Evolutionary conservation across 2,329 filamentous ascomycete genomes (phyloP).

Genomic region (Chrysoporthe austroafricana): DNA sequence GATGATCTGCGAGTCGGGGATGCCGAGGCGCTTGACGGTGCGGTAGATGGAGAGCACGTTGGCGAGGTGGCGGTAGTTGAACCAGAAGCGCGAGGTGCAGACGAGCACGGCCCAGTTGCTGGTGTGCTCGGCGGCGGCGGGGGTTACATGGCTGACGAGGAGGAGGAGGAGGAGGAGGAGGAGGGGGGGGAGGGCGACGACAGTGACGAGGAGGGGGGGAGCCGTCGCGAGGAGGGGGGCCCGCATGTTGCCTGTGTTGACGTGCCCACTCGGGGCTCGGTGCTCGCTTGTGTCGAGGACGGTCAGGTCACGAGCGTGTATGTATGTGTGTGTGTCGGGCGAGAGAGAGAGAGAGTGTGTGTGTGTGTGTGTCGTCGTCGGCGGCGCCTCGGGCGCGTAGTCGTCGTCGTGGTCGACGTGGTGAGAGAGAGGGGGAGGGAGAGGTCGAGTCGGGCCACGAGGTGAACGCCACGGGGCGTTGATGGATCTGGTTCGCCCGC

Average conservation of each 20-base stretch:
- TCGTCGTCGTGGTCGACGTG: too few species aligned
- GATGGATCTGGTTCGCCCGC: too few species aligned
- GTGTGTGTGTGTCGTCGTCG: neutral
- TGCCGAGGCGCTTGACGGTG: conserved; percentile 95
- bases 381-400: too few species aligned
- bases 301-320: neutral
- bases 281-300: too few species aligned
- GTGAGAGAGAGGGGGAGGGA: too few species aligned
- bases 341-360: too few species aligned
- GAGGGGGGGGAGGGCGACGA: conserved; percentile 36
- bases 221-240: conserved; percentile 38
- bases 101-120: conserved; percentile 99
- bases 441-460: too few species aligned
- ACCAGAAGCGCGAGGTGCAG: conserved; percentile 98
- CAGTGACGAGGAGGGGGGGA: neutral
- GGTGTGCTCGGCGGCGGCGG: conserved; percentile 73
- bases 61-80: conserved; percentile 98
- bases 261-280: too few species aligned
- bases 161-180: conserved; percentile 51
- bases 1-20: conserved; percentile 98
- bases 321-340: neutral
- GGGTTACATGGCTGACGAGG: conserved; percentile 43
- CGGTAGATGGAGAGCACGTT: conserved; percentile 98
- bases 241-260: conserved; percentile 50
- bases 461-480: too few species aligned